These are phyloP conservation scores for Capronia coronata DNA, from an alignment of 2,329 filamentous ascomycete species.

Conservation along the genomic window DNA sequence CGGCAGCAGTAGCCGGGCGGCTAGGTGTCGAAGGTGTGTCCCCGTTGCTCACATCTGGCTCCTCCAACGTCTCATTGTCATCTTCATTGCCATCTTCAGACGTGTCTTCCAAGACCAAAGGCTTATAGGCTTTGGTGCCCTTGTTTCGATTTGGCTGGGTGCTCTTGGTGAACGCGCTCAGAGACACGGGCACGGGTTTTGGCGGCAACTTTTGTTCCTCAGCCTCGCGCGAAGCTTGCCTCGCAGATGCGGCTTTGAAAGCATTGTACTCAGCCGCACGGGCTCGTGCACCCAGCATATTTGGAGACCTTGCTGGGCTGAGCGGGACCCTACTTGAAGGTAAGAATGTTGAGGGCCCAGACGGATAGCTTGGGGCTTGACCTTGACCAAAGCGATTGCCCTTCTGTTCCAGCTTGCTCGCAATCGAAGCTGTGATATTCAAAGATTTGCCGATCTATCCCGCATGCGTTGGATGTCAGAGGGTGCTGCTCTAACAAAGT, in stretches of 20 bases:
- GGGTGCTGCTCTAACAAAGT: not conserved
- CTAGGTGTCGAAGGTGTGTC: constrained; percentile 5
- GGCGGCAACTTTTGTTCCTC: constrained; percentile 27
- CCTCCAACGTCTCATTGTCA: constrained; percentile 6
- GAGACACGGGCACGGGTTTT: constrained; percentile 24
- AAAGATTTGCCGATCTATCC: not conserved
- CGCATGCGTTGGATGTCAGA: not conserved
- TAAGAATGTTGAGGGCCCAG: not conserved
- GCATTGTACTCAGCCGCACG: constrained; percentile 28
- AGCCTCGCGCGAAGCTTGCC: constrained; percentile 26
- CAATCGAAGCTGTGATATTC: not conserved
- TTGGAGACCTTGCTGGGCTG: constrained; percentile 1
- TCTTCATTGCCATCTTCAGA: constrained; percentile 12
- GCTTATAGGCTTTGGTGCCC: constrained; percentile 26
- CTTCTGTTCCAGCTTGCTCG: constrained; percentile 1
- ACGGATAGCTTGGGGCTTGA: not conserved
- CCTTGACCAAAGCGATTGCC: constrained; percentile 2
- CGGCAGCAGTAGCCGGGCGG: not conserved
- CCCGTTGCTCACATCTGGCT: not conserved
- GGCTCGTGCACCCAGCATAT: constrained; percentile 27
- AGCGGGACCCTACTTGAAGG: not conserved
- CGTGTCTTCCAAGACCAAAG: constrained; percentile 24
- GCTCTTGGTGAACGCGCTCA: constrained; percentile 26
- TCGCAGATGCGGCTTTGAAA: constrained; percentile 23
- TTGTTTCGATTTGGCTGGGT: constrained; percentile 26